phyloP scores from a whole-genome alignment of 2,329 filamentous ascomycete species.

The Pezicula radicicola region DNA sequence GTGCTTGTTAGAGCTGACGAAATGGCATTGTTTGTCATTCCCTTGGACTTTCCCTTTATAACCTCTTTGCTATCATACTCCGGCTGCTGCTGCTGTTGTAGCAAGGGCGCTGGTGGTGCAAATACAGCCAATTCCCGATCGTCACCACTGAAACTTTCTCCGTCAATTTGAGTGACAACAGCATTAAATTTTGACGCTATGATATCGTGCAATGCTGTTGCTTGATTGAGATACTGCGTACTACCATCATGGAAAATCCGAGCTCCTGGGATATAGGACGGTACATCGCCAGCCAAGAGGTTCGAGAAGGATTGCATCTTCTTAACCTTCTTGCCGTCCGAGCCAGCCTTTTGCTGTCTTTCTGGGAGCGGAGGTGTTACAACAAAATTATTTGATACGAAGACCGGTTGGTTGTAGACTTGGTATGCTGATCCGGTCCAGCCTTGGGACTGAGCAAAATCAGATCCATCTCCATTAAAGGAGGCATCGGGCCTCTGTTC shows the following conservation, averaged over 20 bases:
- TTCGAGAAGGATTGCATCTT: conserved; percentile 20
- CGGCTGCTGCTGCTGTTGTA: conserved; percentile 15
- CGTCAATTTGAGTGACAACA: conserved; percentile 70
- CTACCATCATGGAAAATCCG: conserved; percentile 41
- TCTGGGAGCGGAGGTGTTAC: conserved; percentile 13
- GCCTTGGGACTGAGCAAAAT: conserved; percentile 8
- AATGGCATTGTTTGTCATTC: conserved; percentile 29
- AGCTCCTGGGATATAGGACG: conserved; percentile 27
- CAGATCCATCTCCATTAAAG: conserved; percentile 3
- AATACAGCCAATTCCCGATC: conserved; percentile 47
- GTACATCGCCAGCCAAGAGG: conserved; percentile 32
- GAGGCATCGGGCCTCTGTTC: conserved; percentile 10
- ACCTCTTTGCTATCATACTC: conserved; percentile 11
- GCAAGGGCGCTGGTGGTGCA: conserved; percentile 11
- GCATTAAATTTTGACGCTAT: conserved; percentile 62
- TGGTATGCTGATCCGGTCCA: conserved; percentile 14
- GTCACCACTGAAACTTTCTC: conserved; percentile 49
- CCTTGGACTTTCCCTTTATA: conserved; percentile 28
- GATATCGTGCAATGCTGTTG: conserved; percentile 51
- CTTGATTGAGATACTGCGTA: conserved; percentile 42
- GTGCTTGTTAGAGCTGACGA: conserved; percentile 40
- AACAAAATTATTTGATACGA: conserved; percentile 13
- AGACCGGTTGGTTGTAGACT: conserved; percentile 12
- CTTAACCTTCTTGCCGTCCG: conserved; percentile 16
- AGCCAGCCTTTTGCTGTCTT: conserved; percentile 9